Conservation (phyloP, 1,284 basidiomycete species). For the Tylopilus sp. region DNA sequence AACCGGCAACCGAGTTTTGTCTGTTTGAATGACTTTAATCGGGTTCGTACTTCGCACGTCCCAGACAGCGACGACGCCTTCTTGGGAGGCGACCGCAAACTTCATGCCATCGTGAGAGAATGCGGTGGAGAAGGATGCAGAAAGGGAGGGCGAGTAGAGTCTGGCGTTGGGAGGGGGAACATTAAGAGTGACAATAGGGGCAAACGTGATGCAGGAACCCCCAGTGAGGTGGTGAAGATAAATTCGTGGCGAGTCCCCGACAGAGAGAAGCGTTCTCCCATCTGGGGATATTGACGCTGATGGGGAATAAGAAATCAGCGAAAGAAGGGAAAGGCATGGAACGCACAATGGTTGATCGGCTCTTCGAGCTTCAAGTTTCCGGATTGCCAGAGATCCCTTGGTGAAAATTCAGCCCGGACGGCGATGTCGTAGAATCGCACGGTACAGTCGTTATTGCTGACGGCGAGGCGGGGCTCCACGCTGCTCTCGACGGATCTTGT, state of each 20-base stretch:
- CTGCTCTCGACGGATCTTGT: slow-evolving; percentile 53
- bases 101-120: slow-evolving; percentile 77
- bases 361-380: slow-evolving; percentile 60
- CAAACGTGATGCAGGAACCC: slow-evolving; percentile 50
- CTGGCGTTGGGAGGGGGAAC: slow-evolving; percentile 50
- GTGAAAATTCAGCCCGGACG: slow-evolving; percentile 41
- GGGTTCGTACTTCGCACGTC: slow-evolving; percentile 70
- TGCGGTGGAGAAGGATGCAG: slow-evolving; percentile 78
- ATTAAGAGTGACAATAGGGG: slow-evolving; percentile 51
- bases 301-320: slow-evolving; percentile 11
- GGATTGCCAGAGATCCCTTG: slow-evolving; percentile 44
- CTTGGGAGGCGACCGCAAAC: slow-evolving; percentile 83
- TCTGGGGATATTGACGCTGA: slow-evolving; percentile 80
- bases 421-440: slow-evolving; percentile 74
- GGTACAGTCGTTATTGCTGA: slow-evolving; percentile 79
- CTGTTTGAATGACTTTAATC: slow-evolving; percentile 59
- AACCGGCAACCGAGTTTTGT: slow-evolving; percentile 40
- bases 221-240: slow-evolving; percentile 69
- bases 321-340: slow-evolving; percentile 24
- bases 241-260: slow-evolving; percentile 80
- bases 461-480: slow-evolving; percentile 66
- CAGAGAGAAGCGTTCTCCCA: slow-evolving; percentile 75
- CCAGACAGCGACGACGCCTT: slow-evolving; percentile 77
- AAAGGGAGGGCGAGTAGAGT: slow-evolving; percentile 43
- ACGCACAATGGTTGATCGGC: slow-evolving; percentile 62